Base-by-base conservation (phyloP, 306 rosid genomes). In the Quercus dentata region DNA sequence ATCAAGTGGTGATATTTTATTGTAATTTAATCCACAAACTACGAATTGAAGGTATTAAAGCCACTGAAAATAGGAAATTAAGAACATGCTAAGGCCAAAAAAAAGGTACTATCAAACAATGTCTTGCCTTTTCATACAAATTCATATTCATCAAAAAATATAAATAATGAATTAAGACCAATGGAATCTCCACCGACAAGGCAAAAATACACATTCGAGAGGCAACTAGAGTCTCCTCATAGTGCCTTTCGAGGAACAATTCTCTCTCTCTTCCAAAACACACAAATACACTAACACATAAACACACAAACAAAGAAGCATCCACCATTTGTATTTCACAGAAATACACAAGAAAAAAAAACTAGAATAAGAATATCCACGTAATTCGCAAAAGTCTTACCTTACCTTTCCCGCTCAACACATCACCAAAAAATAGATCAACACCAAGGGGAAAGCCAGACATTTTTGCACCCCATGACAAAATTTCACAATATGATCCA, bases 11-110 rank as follows among this genome's bases (percentile, higher is more conserved):
- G 74, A 54, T 44, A 35, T n/a, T 76, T 74, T 73, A 57, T 73
- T 67, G 76, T 74, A 54, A 59, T 78, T 74, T 81, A 74, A 74
- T 74, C 31, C 83, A 63, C 65, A 73, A 85, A 76, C 73, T 21
- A 63, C 61, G 55, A 41, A 25, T 71, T 61, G 73, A 76, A 78
- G 71, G 23, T 19, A 67, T 72, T 57, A 71, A 81, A 82, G 83
- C 74, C 61, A 64, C 70, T 52, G 52, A 84, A 63, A 65, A 71
- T 68, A 76, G 33, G 75, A 70, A 73, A 86, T 70, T 4, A 77
- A 57, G 14, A 46, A 84, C 12, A 25, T 25, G 38, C 44, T n/a
- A 13, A 56, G 57, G 12, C 14, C 15, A 21, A 74, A 31, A 14
- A 3, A 46, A 52, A 18, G 27, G 38, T 46, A n/a, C 11, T n/a